A percentile compares a stretch with the other conserved stretches of the same genome.
phyloP scores from a whole-genome alignment of 768 basidiomycete genomes.

The Termitomyces sp. region DNA sequence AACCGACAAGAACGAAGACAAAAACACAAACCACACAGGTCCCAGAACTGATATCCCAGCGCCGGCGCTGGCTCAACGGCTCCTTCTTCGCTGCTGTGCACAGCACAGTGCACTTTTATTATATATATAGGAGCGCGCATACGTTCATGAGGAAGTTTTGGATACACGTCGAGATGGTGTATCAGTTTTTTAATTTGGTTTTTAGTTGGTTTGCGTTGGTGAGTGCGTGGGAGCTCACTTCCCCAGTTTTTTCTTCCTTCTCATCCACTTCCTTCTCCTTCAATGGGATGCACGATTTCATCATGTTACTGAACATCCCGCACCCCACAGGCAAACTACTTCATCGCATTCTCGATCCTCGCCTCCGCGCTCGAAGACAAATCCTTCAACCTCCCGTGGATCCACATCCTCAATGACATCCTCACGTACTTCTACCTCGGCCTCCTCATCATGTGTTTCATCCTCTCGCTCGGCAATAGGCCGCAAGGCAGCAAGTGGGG shows the following conservation, averaged over 20 bases:
- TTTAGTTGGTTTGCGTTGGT: slow-evolving; percentile 91
- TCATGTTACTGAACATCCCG: too few species aligned
- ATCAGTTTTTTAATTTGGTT: slow-evolving; percentile 84
- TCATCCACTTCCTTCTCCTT: too few species aligned
- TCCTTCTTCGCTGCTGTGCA: slow-evolving; percentile 98
- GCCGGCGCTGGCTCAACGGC: slow-evolving; percentile 95
- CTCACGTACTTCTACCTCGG: slow-evolving; percentile 88
- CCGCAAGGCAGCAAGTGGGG: slow-evolving; percentile 87
- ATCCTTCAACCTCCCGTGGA: slow-evolving; percentile 49
- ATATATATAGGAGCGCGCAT: slow-evolving; percentile 90
- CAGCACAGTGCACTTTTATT: slow-evolving; percentile 88
- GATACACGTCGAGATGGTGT: slow-evolving; percentile 92
- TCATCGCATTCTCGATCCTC: slow-evolving; percentile 82
- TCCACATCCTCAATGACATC: slow-evolving; percentile 68
- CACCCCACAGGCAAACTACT: slow-evolving; percentile 70
- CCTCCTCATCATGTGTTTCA: slow-evolving; percentile 79
- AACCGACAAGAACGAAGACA: background rate
- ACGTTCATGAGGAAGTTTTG: slow-evolving; percentile 79
- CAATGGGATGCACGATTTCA: too few species aligned
- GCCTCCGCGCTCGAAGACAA: slow-evolving; percentile 68
- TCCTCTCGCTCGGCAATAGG: slow-evolving; percentile 84
- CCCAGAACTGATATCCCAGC: slow-evolving; percentile 91
- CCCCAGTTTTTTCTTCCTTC: too few species aligned
- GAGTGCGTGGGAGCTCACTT: slow-evolving; percentile 15
- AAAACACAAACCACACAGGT: slow-evolving; percentile 35